Base-by-base conservation (phyloP, 2,329 filamentous ascomycete species). In the Claviceps paspali region DNA sequence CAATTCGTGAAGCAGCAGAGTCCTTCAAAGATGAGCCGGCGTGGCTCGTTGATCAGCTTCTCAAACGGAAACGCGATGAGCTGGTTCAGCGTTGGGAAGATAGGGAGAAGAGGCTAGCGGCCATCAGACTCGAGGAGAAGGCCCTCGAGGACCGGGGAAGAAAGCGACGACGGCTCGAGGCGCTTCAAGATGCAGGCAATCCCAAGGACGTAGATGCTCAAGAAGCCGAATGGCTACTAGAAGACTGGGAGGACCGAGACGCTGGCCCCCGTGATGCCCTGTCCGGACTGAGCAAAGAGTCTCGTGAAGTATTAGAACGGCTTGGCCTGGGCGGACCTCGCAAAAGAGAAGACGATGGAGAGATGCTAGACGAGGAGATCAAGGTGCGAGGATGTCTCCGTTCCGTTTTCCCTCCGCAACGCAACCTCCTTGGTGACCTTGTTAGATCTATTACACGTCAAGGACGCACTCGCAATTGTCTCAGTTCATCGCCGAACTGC, bases 381-480 rank as follows among this genome's bases (percentile, higher is more conserved):
- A 93, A 88, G 63, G 72, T 75, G 49, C 48, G 52, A 45, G 35
- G 35, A 31, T 33, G 33, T 36, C 30, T 32, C 21, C 38, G n/a
- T 9, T 9, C 15, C 15, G 10, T 11, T 37, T 4, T 36, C 36
- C 33, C 36, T 33, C 37, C 26, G 33, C 23, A 17, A 29, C 36
- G 29, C 31, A 38, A 52, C n/a, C 5, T 17, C 14, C n/a, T 17
- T 32, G 30, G 51, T 52, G 61, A 55, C 59, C 27, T 32, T 26
- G 35, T 54, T 55, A 76, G 66, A 82, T 95, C 36, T 93, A 83
- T 56, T 94, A 88, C 59, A 91, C 86, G 39, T 95, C 87, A 6
- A 73, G 87, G 52, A 95, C 87, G 1, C 87, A 95, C 56, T 95
- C 87, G 3, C 87, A 95, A 51, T 61, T 95, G 11, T 80, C 81